Conservation (phyloP, 2,329 filamentous ascomycete genomes). For the Curvularia spicifera region DNA sequence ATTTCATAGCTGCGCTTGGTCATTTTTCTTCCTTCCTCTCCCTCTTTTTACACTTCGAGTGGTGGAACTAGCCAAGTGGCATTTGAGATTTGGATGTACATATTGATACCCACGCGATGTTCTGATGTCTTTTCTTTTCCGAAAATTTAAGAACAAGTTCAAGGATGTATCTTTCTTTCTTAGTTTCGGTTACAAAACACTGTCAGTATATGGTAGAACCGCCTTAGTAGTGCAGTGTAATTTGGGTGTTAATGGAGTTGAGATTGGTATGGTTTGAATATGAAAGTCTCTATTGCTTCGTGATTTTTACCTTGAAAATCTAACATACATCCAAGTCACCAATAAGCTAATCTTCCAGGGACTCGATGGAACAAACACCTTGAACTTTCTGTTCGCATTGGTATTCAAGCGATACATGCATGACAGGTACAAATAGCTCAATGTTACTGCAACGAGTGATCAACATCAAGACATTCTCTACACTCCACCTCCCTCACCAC, state of each 20-base stretch:
- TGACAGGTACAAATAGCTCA: background rate
- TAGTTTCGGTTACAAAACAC: background rate
- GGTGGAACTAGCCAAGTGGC: background rate
- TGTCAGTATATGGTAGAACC: background rate
- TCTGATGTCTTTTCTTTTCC: background rate
- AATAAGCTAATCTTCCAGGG: background rate
- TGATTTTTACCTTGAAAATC: background rate
- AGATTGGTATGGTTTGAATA: background rate
- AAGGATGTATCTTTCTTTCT: background rate
- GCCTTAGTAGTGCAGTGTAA: background rate
- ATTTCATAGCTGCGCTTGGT: background rate
- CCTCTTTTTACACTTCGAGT: background rate
- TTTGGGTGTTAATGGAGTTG: background rate
- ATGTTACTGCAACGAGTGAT: background rate
- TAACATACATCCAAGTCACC: background rate
- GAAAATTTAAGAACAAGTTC: background rate
- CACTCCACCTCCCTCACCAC: background rate
- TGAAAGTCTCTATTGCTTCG: background rate
- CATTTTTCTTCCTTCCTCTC: background rate
- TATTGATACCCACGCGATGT: conserved; percentile 3
- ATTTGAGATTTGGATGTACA: background rate
- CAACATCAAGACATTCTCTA: background rate
- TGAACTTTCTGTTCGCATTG: background rate
- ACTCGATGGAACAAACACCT: no score
- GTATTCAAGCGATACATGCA: background rate